A percentile compares a stretch with the other conserved stretches of the same genome.
Conservation (phyloP, 495 filamentous ascomycete genomes). For the Pyrenula aspistea region DNA sequence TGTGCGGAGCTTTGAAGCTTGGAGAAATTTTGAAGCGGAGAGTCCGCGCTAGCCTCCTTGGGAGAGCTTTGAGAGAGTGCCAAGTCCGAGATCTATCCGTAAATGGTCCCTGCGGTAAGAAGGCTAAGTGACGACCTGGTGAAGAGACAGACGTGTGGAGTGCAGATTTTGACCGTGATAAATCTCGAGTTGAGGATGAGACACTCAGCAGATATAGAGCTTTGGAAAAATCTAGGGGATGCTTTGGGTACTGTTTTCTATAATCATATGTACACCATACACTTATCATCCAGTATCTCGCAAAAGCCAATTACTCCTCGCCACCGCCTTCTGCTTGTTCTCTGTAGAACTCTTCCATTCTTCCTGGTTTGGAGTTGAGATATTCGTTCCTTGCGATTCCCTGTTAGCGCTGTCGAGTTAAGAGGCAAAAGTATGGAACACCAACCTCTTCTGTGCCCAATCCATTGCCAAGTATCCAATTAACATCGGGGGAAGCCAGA, state of each 20-base stretch:
- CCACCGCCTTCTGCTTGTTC: not conserved
- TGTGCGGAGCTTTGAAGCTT: not conserved
- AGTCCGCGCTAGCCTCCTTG: not conserved
- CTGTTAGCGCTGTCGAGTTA: not conserved
- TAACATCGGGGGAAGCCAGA: constrained; percentile 67
- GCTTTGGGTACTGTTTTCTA: too few species aligned
- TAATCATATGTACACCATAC: too few species aligned
- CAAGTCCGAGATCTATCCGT: too few species aligned
- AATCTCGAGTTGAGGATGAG: too few species aligned
- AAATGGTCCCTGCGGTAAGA: too few species aligned
- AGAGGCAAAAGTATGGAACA: not conserved
- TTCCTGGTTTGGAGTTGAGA: constrained; percentile 83
- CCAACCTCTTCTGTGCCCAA: constrained; percentile 74
- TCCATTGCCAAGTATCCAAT: constrained; percentile 65
- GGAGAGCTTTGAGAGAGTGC: not conserved
- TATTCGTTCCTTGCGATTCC: constrained; percentile 60
- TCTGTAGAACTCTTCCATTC: constrained; percentile 21
- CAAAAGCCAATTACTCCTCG: not conserved
- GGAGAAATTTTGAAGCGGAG: not conserved
- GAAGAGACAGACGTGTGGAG: too few species aligned
- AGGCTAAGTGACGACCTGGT: too few species aligned
- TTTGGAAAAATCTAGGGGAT: too few species aligned
- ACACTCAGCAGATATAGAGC: too few species aligned
- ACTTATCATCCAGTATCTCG: too few species aligned
- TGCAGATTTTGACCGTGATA: too few species aligned